A percentile compares a stretch with the other conserved stretches of the same genome.
Evolutionary conservation across 202 grass and related monocot species (phyloP).

Genomic region (Bolboschoenoplectus hybrid): DNA sequence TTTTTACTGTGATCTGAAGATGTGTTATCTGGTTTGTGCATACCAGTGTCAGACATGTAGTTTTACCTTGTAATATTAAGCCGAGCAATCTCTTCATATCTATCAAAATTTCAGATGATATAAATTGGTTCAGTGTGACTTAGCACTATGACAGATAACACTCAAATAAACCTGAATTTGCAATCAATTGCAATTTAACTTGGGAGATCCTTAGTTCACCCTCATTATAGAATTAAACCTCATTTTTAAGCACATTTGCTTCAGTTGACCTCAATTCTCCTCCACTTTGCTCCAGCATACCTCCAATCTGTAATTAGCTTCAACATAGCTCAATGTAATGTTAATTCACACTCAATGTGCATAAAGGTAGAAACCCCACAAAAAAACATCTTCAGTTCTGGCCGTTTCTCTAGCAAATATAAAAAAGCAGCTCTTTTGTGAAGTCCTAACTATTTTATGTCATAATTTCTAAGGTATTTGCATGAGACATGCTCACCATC

Average conservation of each 20-base stretch:
- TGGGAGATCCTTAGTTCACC: neutral
- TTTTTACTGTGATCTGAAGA: constrained; percentile 13
- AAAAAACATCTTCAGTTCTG: constrained; percentile 16
- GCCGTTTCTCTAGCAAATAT: neutral
- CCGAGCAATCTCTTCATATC: neutral
- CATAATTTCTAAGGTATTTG: constrained; percentile 76
- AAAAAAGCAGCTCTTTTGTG: neutral
- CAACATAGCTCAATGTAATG: neutral
- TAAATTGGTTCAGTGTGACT: neutral
- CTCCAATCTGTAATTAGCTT: neutral
- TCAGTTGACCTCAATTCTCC: neutral
- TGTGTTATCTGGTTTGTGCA: constrained; percentile 7
- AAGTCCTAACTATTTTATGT: constrained; percentile 4
- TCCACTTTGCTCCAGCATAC: neutral
- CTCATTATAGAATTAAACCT: neutral
- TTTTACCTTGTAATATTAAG: constrained; percentile 3
- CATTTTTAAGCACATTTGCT: neutral
- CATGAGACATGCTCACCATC: constrained; percentile 88
- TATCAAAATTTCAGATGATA: constrained; percentile 9
- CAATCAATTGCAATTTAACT: neutral
- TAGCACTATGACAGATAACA: neutral
- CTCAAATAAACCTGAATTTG: neutral
- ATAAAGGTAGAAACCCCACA: neutral
- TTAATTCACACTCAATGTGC: neutral
- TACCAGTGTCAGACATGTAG: neutral